Evolutionary conservation across 2,329 filamentous ascomycete genomes (phyloP), one percentile per base, ranked within the genome.

Genomic region (Bipolaris oryzae): DNA sequence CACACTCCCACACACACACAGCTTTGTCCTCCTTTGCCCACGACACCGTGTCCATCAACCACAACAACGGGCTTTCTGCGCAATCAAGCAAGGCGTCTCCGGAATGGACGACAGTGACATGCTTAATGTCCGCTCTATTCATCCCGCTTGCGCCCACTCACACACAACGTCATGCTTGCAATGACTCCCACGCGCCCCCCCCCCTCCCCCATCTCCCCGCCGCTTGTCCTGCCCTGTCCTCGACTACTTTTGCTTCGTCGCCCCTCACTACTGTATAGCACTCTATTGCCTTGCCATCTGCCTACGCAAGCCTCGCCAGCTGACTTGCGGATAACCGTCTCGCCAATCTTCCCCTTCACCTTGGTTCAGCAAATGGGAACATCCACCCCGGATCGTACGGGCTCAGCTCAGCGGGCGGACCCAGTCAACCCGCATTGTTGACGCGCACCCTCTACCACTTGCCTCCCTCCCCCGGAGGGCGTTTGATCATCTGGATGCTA

Each of bases 401-500:
- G 55, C 56, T 57, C 60, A 58, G 56, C 63, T 47, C 61, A 61
- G 60, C 58, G 42, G 55, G 53, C 48, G 20, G 41, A 31, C 23
- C 50, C 50, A 28, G 50, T 51, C 37, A 21, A 49, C 43, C 25
- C 39, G 33, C 50, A 34, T 50, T 42, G 38, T 57, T 44, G 20
- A 54, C 41, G 55, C 55, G 46, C 55, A 49, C 50, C 38, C 57
- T 39, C 50, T 33, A 25, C 49, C 57, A 21, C 55, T 50, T 58
- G 60, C 59, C 51, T 53, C 59, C 41, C 58, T 28, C 25, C 25
- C 25, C 25, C 25, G 25, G 25, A 52, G 52, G 46, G 46, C 58
- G 50, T 61, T 59, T 61, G 57, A 64, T 65, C 69, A 70, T 62
- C 62, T 61, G 66, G 61, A 64, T 64, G 58, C 66, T 71, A 66